These are phyloP conservation scores for Ophiostoma ips DNA, from an alignment of 2,329 filamentous ascomycete genomes.

Conservation along the genomic window DNA sequence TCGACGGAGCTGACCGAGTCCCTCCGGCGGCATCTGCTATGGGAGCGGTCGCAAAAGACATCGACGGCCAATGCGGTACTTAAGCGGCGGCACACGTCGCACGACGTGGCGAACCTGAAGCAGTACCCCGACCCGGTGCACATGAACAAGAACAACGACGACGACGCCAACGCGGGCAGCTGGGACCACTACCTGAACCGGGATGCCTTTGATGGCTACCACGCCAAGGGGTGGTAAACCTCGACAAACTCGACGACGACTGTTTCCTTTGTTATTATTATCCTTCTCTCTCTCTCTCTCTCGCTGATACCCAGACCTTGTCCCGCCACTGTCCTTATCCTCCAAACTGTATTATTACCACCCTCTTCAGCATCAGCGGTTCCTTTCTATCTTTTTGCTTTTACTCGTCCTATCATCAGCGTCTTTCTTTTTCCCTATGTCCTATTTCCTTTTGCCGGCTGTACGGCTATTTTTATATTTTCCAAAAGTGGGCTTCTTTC, in stretches of 20 bases:
- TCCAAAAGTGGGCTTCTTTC: slow-evolving; percentile 1
- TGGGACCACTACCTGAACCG: slow-evolving; percentile 80
- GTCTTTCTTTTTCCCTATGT: neutral
- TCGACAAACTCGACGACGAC: too few species aligned
- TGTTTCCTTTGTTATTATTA: neutral
- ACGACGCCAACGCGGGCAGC: slow-evolving; percentile 53
- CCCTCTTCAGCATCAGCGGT: neutral
- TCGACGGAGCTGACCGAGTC: slow-evolving; percentile 89
- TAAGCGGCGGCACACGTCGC: slow-evolving; percentile 79
- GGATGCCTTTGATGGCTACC: slow-evolving; percentile 66
- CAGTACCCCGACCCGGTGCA: slow-evolving; percentile 58
- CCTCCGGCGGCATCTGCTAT: slow-evolving; percentile 77
- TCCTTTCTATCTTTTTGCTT: neutral
- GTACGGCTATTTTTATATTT: neutral
- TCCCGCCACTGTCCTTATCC: neutral
- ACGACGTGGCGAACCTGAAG: slow-evolving; percentile 78
- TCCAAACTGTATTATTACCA: neutral
- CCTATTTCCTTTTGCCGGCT: neutral
- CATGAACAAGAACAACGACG: slow-evolving; percentile 38
- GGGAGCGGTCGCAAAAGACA: slow-evolving; percentile 91
- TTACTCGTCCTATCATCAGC: slow-evolving; percentile 2
- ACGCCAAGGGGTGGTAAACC: slow-evolving; percentile 73
- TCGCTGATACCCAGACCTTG: neutral
- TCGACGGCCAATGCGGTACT: slow-evolving; percentile 75
- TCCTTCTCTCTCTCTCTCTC: too few species aligned